Base-by-base conservation (phyloP, 2,329 filamentous ascomycete genomes). In the Diaporthe capsici region DNA sequence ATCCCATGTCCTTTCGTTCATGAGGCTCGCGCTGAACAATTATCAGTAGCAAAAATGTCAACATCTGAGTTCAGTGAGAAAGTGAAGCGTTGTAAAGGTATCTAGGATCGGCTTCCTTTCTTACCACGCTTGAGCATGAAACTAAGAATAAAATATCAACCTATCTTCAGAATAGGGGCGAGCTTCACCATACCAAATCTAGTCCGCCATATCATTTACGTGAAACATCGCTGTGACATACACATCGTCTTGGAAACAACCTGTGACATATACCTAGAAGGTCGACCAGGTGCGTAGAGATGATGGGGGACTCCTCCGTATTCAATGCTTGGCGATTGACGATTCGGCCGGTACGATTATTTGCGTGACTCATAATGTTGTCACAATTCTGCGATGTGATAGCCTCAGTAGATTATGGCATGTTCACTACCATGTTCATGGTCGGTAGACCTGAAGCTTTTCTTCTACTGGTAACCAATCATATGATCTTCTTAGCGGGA, bases 171-270 rank as follows among this genome's bases (percentile, higher is more conserved):
- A 9, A 25, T 25, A 28, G 22, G 12, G 34, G n/a, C n/a, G n/a
- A 4, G 22, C 12, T 17, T 61, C 58, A 44, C 28, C n/a, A 28
- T 31, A n/a, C n/a, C n/a, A 17, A 37, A 44, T n/a, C 20, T 42
- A 61, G 58, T 4, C n/a, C 2, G 5, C 58, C 31, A 37, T 61
- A 8, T 39, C 4, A 42, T 42, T 8, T 42, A 61, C n/a, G 12
- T 28, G 58, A 61, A 61, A 61, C 57, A 61, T 25, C 22, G 17
- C 8, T 61, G 58, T 61, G n/a, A 42, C 58, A 25, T 61, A 60
- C 57, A 8, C 9, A 13, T 6, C 10, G 10, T 39, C 57, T 60
- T 39, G 57, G 34, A 39, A 37, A 60, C 34, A 60, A 39, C 55
- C 4, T 39, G 57, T n/a, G 34, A 39, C 57, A 60, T 60, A 42